Percentiles rank a stretch among this genome's conserved stretches.
phyloP scores from a whole-genome alignment of 164 flowering plant genomes.

The Vitis rupestris region DNA sequence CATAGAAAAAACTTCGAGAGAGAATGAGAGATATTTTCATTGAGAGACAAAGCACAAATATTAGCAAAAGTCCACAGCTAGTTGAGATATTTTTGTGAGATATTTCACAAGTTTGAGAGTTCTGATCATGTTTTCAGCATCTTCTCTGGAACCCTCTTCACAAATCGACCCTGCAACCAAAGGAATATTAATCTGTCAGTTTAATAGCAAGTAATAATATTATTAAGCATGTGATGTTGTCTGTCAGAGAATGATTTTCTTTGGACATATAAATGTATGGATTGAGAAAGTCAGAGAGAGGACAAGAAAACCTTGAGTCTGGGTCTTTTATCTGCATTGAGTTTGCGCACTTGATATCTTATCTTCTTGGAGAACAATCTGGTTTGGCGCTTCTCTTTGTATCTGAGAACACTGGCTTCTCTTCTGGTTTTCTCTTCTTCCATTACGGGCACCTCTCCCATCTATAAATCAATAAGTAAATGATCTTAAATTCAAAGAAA shows the following conservation, averaged over 20 bases:
- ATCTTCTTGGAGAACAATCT: slow-evolving; percentile 75
- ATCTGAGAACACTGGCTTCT: slow-evolving; percentile 66
- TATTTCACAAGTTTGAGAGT: slow-evolving; percentile 8
- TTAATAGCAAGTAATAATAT: no score
- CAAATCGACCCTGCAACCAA: slow-evolving; percentile 54
- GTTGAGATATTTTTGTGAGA: slow-evolving; percentile 16
- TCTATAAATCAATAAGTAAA: slow-evolving; percentile 18
- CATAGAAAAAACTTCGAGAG: slow-evolving; percentile 1
- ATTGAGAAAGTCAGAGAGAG: not conserved
- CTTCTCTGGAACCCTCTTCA: slow-evolving; percentile 31
- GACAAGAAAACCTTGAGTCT: slow-evolving; percentile 49
- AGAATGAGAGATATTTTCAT: slow-evolving; percentile 4
- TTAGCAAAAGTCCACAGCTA: not conserved
- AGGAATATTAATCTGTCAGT: no score
- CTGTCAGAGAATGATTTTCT: no score
- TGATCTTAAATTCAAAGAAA: not conserved
- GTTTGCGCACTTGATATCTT: slow-evolving; percentile 74
- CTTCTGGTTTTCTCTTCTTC: slow-evolving; percentile 57
- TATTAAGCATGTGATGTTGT: no score
- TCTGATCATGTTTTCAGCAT: not conserved
- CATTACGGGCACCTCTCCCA: slow-evolving; percentile 59
- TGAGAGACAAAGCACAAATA: not conserved
- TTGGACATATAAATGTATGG: not conserved
- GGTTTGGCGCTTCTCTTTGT: slow-evolving; percentile 64
- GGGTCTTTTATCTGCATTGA: slow-evolving; percentile 79